phyloP scores from a whole-genome alignment of 2,329 filamentous ascomycete species.

The Cordyceps pruinosa region DNA sequence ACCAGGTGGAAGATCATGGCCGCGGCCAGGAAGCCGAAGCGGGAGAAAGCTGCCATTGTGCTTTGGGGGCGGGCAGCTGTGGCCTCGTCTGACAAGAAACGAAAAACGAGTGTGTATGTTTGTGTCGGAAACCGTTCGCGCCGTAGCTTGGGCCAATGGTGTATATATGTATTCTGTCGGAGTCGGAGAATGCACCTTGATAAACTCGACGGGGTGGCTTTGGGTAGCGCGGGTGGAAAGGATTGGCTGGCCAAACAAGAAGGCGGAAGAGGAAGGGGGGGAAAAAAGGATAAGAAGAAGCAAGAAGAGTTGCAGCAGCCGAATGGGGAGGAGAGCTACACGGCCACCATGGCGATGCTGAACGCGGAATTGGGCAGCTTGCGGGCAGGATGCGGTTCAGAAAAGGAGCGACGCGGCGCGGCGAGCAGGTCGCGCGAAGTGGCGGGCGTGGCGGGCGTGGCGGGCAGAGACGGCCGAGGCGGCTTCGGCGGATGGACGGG shows the following conservation, averaged over 20 bases:
- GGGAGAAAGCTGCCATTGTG: conserved; percentile 53
- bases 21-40: conserved; percentile 78
- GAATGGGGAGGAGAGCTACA: neutral
- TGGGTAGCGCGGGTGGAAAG: neutral
- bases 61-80: neutral
- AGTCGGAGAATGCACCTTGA: conserved; percentile 7
- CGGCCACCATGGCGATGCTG: neutral
- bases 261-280: too few species aligned
- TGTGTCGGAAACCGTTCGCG: neutral
- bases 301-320: neutral
- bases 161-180: neutral
- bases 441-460: neutral
- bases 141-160: neutral
- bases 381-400: neutral
- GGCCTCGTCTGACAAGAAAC: neutral
- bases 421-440: neutral
- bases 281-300: too few species aligned
- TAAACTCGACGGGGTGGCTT: conserved; percentile 10
- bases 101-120: neutral
- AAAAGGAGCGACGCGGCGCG: neutral
- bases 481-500: neutral
- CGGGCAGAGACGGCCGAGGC: neutral
- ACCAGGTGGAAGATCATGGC: conserved; percentile 89
- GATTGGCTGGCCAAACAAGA: neutral
- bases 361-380: neutral